Conservation (phyloP, 2,329 filamentous ascomycete species). For the Trichophaea hybrida region DNA sequence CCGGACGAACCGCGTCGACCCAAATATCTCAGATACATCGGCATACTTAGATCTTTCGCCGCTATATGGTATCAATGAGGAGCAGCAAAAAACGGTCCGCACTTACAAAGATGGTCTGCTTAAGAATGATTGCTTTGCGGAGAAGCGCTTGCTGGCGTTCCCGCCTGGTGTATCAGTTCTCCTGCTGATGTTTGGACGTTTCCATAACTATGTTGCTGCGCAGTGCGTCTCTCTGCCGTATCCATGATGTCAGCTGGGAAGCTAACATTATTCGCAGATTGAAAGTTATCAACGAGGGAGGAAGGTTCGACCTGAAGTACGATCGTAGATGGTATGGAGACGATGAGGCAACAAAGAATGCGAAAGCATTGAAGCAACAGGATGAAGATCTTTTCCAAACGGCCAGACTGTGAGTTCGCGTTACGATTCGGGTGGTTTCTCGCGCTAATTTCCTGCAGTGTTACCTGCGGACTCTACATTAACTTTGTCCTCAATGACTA, state of each 20-base stretch:
- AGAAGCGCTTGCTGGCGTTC: slow-evolving; percentile 53
- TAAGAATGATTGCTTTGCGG: slow-evolving; percentile 58
- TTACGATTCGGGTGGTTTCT: not conserved
- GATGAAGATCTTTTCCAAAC: slow-evolving; percentile 70
- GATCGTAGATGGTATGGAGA: slow-evolving; percentile 31
- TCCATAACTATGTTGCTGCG: slow-evolving; percentile 73
- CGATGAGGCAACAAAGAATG: slow-evolving; percentile 33
- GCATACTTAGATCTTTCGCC: slow-evolving; percentile 58
- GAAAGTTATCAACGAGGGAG: slow-evolving; percentile 63
- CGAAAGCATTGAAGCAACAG: slow-evolving; percentile 48
- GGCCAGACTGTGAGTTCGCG: slow-evolving; percentile 41
- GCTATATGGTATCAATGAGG: slow-evolving; percentile 48
- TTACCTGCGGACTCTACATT: slow-evolving; percentile 61
- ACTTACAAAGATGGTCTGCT: slow-evolving; percentile 57
- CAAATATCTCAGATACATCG: slow-evolving; percentile 49
- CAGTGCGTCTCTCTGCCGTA: slow-evolving; percentile 41
- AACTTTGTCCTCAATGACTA: slow-evolving; percentile 69
- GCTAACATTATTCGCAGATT: not conserved
- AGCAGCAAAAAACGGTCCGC: slow-evolving; percentile 38
- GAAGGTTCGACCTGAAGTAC: slow-evolving; percentile 55
- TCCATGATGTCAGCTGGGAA: not conserved
- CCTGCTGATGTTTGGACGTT: slow-evolving; percentile 64
- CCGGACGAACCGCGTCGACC: slow-evolving; percentile 49
- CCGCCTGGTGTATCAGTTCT: slow-evolving; percentile 57
- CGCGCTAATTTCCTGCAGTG: slow-evolving; percentile 25